phyloP scores from a whole-genome alignment of 2,329 filamentous ascomycete species.

The Fusarium paranaense region DNA sequence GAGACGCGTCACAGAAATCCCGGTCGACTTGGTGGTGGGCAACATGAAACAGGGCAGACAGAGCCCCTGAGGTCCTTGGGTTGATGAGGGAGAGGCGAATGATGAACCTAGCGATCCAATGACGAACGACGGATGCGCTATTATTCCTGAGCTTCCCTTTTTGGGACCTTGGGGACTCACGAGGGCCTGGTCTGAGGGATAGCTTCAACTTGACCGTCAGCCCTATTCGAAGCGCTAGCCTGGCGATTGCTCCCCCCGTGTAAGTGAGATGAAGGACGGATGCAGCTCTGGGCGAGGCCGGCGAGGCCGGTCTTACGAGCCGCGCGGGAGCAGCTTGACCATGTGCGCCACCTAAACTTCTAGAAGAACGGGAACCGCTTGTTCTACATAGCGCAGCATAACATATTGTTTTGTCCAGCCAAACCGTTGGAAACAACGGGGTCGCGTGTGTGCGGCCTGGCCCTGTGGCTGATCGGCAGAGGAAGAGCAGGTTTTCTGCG shows the following conservation, averaged over 20 bases:
- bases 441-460: background rate
- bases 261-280: conserved; percentile 32
- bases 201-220: conserved; percentile 20
- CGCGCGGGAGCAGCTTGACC: conserved; percentile 8
- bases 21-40: conserved; percentile 15
- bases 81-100: conserved; percentile 1
- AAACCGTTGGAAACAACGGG: conserved; percentile 13
- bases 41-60: conserved; percentile 38
- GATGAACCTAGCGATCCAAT: conserved; percentile 8
- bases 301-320: conserved; percentile 16
- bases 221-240: conserved; percentile 19
- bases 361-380: conserved; percentile 25
- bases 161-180: background rate
- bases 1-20: conserved; percentile 37
- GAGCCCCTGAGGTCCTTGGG: conserved; percentile 23
- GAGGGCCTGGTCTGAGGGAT: background rate
- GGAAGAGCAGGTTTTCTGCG: conserved; percentile 15
- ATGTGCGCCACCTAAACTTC: conserved; percentile 27
- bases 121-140: background rate
- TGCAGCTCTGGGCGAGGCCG: conserved; percentile 3
- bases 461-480: background rate
- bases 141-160: conserved; percentile 10
- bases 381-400: background rate
- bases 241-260: background rate
- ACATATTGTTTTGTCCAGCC: background rate